Evolutionary conservation across 2,329 filamentous ascomycete species (phyloP).

Genomic region (Sporothrix curviconia): DNA sequence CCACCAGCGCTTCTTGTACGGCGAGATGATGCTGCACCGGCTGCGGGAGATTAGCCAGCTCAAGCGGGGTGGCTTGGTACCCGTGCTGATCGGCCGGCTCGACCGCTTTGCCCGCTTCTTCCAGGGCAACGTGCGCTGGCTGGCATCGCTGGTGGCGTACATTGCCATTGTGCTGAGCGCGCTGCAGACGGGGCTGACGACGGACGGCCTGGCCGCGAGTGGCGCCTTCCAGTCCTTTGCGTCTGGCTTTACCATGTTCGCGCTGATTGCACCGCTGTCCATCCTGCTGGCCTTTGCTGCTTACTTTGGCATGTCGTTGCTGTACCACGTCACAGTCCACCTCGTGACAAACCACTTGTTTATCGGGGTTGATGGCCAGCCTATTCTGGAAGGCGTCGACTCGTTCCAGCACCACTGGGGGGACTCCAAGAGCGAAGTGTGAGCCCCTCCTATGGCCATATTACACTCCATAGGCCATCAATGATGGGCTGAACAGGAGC

Average conservation of each 20-base stretch:
- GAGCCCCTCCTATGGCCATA: background rate
- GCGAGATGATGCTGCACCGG: constrained; percentile 35
- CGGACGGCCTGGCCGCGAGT: constrained; percentile 27
- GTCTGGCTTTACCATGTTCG: constrained; percentile 43
- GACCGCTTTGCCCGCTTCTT: constrained; percentile 35
- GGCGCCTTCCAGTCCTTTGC: constrained; percentile 36
- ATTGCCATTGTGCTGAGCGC: constrained; percentile 40
- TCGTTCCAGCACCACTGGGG: constrained; percentile 14
- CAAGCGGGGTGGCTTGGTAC: constrained; percentile 16
- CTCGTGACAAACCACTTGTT: constrained; percentile 13
- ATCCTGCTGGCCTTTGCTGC: constrained; percentile 16
- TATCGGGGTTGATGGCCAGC: background rate
- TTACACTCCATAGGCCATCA: background rate
- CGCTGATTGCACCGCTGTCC: constrained; percentile 36
- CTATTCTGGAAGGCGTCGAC: background rate
- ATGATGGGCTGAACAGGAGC: background rate
- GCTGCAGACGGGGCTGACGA: constrained; percentile 43
- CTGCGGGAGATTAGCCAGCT: constrained; percentile 35
- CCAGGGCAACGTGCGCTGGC: constrained; percentile 35
- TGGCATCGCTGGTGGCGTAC: constrained; percentile 36
- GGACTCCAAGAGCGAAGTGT: constrained; percentile 17
- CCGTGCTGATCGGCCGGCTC: constrained; percentile 23
- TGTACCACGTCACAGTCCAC: constrained; percentile 18
- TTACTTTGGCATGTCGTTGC: constrained; percentile 18
- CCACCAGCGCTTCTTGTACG: constrained; percentile 34